Conservation (phyloP, 2,329 filamentous ascomycete species). For the Alternaria brassicicola region DNA sequence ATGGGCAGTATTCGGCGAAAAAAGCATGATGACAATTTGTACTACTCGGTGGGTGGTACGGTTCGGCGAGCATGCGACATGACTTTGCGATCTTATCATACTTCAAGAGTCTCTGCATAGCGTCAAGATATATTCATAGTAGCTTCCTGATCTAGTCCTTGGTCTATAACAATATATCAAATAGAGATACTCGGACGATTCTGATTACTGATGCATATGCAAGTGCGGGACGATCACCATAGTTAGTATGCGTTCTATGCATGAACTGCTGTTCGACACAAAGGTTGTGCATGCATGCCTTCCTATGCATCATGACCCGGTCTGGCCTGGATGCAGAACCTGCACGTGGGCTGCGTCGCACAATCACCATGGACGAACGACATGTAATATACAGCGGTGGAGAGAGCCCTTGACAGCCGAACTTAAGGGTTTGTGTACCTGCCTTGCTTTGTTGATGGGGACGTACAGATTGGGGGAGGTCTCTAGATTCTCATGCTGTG, state of each 20-base stretch:
- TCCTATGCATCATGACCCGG: neutral
- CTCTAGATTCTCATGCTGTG: neutral
- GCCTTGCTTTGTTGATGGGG: neutral
- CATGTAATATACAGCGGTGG: conserved; percentile 7
- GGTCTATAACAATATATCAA: conserved; percentile 3
- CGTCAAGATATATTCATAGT: conserved; percentile 5
- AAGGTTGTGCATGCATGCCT: conserved; percentile 1
- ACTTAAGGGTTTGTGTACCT: neutral
- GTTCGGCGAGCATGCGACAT: neutral
- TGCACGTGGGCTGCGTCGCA: neutral
- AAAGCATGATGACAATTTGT: conserved; percentile 23
- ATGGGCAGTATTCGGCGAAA: conserved; percentile 5
- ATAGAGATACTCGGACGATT: neutral
- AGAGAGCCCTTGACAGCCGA: neutral
- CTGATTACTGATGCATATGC: conserved; percentile 21
- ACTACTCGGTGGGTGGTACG: conserved; percentile 7
- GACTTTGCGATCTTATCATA: conserved; percentile 1
- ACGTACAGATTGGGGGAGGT: conserved; percentile 5
- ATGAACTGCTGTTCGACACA: conserved; percentile 19
- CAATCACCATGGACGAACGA: neutral
- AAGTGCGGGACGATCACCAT: conserved; percentile 27
- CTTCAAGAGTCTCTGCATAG: conserved; percentile 4
- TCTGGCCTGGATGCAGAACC: neutral
- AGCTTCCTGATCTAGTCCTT: neutral
- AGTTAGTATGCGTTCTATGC: conserved; percentile 18